A percentile compares a stretch with the other conserved stretches of the same genome.
phyloP scores from a whole-genome alignment of 495 filamentous ascomycete genomes.

The Podospora conica region DNA sequence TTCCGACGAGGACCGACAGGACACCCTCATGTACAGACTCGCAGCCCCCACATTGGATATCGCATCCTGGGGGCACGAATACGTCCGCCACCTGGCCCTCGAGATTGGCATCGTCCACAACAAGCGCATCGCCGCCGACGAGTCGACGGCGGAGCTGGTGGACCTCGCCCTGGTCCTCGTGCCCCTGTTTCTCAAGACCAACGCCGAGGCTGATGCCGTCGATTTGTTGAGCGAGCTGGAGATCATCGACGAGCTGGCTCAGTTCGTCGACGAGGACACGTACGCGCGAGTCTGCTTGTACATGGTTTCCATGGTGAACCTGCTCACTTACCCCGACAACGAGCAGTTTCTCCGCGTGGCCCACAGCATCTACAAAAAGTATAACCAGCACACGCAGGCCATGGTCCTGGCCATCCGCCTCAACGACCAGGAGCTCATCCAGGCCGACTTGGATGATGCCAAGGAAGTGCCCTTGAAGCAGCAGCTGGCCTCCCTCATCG shows the following conservation, averaged over 20 bases:
- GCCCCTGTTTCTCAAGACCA: constrained; percentile 92
- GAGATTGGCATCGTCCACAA: constrained; percentile 93
- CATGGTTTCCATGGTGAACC: constrained; percentile 98
- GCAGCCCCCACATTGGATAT: constrained; percentile 86
- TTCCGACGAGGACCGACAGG: constrained; percentile 90
- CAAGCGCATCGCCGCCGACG: constrained; percentile 56
- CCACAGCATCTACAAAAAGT: constrained; percentile 84
- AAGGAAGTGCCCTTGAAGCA: constrained; percentile 77
- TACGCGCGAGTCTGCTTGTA: constrained; percentile 92
- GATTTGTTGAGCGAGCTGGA: constrained; percentile 95
- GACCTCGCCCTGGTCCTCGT: constrained; percentile 79
- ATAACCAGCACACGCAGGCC: constrained; percentile 86
- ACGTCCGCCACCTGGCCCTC: constrained; percentile 88
- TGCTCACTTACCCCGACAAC: constrained; percentile 95
- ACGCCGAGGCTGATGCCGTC: constrained; percentile 95
- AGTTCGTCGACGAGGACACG: constrained; percentile 88
- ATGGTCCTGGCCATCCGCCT: constrained; percentile 90
- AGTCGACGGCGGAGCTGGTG: constrained; percentile 64
- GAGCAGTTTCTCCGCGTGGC: constrained; percentile 86
- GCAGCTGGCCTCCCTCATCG: constrained; percentile 91
- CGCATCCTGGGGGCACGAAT: constrained; percentile 97
- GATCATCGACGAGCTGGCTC: constrained; percentile 86
- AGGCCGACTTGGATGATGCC: constrained; percentile 70
- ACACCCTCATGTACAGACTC: constrained; percentile 91
- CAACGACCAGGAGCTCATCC: constrained; percentile 76